These are phyloP conservation scores for Amanita pseudoporphyria DNA, from an alignment of 768 basidiomycete species.

Conservation along the genomic window DNA sequence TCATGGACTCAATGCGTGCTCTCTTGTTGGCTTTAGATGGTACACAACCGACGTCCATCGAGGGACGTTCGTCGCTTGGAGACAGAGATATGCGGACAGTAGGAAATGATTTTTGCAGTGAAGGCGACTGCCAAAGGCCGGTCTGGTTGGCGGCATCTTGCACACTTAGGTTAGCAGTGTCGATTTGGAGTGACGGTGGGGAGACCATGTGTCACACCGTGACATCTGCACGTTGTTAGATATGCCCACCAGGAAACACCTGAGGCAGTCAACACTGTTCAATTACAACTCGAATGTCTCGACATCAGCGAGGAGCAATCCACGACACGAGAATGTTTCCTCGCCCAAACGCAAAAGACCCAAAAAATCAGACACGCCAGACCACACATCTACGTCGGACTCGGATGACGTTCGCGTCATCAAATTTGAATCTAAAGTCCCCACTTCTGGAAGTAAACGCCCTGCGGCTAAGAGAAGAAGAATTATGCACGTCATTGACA, in stretches of 20 bases:
- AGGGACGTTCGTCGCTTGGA: neutral
- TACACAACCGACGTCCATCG: neutral
- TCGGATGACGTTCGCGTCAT: constrained; percentile 3
- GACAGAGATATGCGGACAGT: neutral
- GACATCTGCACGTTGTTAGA: neutral
- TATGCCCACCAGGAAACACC: constrained; percentile 9
- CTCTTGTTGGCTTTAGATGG: constrained; percentile 23
- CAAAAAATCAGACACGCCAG: neutral
- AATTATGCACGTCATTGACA: neutral
- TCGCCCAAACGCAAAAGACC: neutral
- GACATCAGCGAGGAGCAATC: neutral
- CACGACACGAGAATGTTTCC: neutral
- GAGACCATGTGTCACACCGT: neutral
- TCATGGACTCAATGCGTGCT: constrained; percentile 53
- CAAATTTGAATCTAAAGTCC: neutral
- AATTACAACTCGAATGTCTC: constrained; percentile 11
- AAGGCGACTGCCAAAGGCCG: neutral
- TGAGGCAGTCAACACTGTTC: constrained; percentile 37
- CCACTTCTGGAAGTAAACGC: neutral
- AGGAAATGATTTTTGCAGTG: neutral
- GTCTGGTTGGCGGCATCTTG: neutral
- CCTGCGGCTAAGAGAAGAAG: neutral
- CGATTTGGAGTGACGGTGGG: constrained; percentile 1
- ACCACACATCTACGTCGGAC: neutral
- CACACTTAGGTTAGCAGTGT: constrained; percentile 10